Evolutionary conservation across 2,329 filamentous ascomycete species (phyloP).

Genomic region (Cercospora zeina): DNA sequence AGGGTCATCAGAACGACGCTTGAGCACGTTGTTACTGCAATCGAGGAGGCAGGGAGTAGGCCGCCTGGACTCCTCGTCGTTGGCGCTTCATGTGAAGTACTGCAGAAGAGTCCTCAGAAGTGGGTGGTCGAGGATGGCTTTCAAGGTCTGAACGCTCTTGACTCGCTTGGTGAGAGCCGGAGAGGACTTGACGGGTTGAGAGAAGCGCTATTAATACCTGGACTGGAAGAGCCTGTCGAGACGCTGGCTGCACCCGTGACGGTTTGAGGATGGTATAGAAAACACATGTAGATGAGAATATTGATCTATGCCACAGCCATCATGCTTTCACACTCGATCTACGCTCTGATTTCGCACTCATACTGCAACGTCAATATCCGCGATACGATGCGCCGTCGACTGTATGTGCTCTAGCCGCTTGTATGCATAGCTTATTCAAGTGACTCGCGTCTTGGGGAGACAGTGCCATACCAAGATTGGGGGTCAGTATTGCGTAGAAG

Average conservation of each 20-base stretch:
- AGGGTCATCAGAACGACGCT: constrained; percentile 87
- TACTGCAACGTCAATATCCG: neutral
- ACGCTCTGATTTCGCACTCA: neutral
- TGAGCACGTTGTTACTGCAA: constrained; percentile 72
- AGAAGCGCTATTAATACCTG: constrained; percentile 35
- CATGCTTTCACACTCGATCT: neutral
- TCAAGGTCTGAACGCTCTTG: constrained; percentile 63
- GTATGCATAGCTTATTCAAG: too few species aligned
- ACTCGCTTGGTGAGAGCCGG: constrained; percentile 36
- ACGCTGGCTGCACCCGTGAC: constrained; percentile 10
- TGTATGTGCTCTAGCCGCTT: neutral
- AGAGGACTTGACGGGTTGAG: constrained; percentile 37
- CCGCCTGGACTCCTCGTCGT: constrained; percentile 88
- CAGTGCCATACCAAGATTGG: neutral
- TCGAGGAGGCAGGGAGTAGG: constrained; percentile 84
- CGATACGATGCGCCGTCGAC: neutral
- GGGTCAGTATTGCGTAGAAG: neutral
- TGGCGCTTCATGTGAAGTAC: constrained; percentile 76
- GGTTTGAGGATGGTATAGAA: neutral
- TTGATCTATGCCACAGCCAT: neutral
- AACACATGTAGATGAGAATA: neutral
- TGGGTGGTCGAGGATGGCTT: constrained; percentile 92
- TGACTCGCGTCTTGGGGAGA: neutral
- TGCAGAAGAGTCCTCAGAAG: constrained; percentile 63
- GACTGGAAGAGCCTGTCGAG: constrained; percentile 17